Conservation (phyloP, 2,329 filamentous ascomycete species). For the Penicillium sp. region DNA sequence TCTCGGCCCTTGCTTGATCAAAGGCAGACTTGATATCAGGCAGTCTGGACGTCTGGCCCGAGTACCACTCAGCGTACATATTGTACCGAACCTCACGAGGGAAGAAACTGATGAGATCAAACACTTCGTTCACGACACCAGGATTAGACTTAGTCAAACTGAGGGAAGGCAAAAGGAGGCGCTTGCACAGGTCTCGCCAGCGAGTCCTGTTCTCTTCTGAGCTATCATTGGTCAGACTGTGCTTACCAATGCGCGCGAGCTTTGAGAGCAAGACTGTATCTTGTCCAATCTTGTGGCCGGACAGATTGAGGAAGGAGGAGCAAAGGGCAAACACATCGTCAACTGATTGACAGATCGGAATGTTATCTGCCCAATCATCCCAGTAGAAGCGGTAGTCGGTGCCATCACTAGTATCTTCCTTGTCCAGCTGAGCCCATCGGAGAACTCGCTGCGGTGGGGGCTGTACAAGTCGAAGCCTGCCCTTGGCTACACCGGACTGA, state of each 20-base stretch:
- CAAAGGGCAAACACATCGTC: conserved; percentile 90
- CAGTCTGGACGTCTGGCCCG: conserved; percentile 71
- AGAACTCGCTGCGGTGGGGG: conserved; percentile 66
- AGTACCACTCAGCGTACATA: conserved; percentile 93
- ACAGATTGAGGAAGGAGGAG: conserved; percentile 77
- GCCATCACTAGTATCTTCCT: conserved; percentile 71
- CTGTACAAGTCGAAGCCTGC: conserved; percentile 62
- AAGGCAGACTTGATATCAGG: conserved; percentile 80
- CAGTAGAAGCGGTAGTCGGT: conserved; percentile 89
- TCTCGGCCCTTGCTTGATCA: conserved; percentile 72
- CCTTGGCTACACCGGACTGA: conserved; percentile 68
- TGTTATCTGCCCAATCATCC: conserved; percentile 93
- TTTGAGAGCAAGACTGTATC: conserved; percentile 78
- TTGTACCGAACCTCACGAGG: conserved; percentile 75
- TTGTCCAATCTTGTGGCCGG: conserved; percentile 85
- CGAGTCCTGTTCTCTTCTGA: conserved; percentile 70
- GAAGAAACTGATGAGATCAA: conserved; percentile 76
- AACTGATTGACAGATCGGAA: conserved; percentile 85
- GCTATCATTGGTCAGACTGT: conserved; percentile 68
- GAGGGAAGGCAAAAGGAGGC: conserved; percentile 82
- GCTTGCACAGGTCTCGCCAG: conserved; percentile 82
- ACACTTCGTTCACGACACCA: conserved; percentile 81
- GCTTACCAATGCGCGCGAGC: conserved; percentile 78
- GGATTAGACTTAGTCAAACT: conserved; percentile 85
- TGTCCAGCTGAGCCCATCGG: conserved; percentile 83